Percentiles rank a stretch among this genome's conserved stretches.
phyloP scores from a whole-genome alignment of 192 early-diverging fungal genomes.

The Thamnidium elegans region DNA sequence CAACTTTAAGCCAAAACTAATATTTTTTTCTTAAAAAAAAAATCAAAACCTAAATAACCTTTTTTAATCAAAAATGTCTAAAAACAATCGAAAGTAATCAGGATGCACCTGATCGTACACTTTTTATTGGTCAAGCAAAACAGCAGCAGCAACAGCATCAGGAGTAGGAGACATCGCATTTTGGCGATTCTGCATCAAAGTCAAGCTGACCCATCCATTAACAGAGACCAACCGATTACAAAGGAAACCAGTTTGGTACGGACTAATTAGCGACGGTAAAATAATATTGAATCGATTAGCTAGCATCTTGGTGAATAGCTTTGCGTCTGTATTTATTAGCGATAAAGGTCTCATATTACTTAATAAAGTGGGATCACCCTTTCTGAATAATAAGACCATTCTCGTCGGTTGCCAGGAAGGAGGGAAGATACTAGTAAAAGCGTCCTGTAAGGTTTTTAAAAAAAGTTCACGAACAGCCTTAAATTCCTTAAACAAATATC shows the following conservation, averaged over 20 bases:
- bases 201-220: conserved; percentile 9
- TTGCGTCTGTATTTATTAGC: neutral
- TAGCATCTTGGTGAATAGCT: neutral
- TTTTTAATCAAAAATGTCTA: too few relatives aligned
- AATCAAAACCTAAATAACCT: too few relatives aligned
- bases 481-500: too few relatives aligned
- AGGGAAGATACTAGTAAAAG: too few relatives aligned
- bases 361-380: too few relatives aligned
- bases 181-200: neutral
- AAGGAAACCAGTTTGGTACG: conserved; percentile 1
- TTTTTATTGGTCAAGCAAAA: conserved; percentile 23
- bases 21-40: too few relatives aligned
- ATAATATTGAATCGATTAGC: neutral
- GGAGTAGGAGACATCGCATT: neutral
- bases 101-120: conserved; percentile 27
- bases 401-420: too few relatives aligned
- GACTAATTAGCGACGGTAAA: neutral
- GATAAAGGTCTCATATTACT: conserved; percentile 3
- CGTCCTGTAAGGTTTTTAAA: too few relatives aligned
- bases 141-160: neutral
- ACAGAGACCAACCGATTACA: neutral
- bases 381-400: too few relatives aligned
- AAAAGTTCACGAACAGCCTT: too few relatives aligned
- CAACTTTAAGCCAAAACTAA: too few relatives aligned
- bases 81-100: conserved; percentile 25